phyloP scores from a whole-genome alignment of 2,329 filamentous ascomycete species.

The Monilinia fructigena region DNA sequence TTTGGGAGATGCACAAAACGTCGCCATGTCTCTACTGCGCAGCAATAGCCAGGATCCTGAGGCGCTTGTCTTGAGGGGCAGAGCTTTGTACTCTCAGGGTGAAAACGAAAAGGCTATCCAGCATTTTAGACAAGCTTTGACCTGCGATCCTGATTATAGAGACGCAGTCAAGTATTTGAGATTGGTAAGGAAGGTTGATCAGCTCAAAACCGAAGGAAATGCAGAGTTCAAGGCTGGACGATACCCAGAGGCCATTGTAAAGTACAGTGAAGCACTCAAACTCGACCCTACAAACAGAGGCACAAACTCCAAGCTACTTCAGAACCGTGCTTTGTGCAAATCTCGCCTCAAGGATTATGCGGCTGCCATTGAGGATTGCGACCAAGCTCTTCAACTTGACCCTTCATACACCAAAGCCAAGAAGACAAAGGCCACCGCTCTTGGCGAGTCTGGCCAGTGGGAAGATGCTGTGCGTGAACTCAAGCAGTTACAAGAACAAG shows the following conservation, averaged over 20 bases:
- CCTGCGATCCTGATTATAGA: conserved; percentile 87
- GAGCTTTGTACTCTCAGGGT: conserved; percentile 84
- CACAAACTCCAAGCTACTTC: conserved; percentile 90
- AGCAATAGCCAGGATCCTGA: conserved; percentile 90
- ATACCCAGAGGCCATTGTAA: conserved; percentile 76
- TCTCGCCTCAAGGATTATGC: conserved; percentile 82
- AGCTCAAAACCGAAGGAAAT: conserved; percentile 94
- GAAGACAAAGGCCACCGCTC: conserved; percentile 89
- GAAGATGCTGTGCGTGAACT: conserved; percentile 86
- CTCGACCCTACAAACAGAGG: conserved; percentile 87
- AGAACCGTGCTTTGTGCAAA: conserved; percentile 86
- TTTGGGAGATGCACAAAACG: conserved; percentile 85
- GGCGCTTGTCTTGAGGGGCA: conserved; percentile 83
- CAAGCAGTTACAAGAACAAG: conserved; percentile 80
- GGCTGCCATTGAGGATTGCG: conserved; percentile 80
- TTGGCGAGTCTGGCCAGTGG: conserved; percentile 84
- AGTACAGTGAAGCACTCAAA: conserved; percentile 78
- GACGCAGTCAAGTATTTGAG: conserved; percentile 85
- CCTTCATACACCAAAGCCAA: conserved; percentile 84
- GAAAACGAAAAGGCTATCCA: conserved; percentile 94
- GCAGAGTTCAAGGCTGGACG: conserved; percentile 80
- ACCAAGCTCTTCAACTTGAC: conserved; percentile 78
- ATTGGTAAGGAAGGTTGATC: conserved; percentile 86
- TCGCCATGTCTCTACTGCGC: conserved; percentile 83
- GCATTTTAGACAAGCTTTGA: conserved; percentile 85